A percentile compares a stretch with the other conserved stretches of the same genome.
Evolutionary conservation across 176 grass and related monocot genomes (phyloP).

Genomic region (Oryza meridionalis): DNA sequence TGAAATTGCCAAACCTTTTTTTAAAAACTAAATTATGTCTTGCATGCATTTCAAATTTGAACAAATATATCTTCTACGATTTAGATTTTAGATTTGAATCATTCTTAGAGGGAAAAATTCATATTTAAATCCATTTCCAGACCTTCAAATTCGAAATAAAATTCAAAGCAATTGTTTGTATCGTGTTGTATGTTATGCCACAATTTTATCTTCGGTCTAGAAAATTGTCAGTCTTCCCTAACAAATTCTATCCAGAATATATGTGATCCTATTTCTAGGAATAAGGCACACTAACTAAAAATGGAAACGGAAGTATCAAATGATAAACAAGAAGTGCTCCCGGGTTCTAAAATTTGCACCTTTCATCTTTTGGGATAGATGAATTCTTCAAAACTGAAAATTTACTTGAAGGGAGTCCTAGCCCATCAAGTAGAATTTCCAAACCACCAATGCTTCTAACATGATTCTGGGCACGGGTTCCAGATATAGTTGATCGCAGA

Average conservation of each 20-base stretch:
- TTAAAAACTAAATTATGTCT: not conserved
- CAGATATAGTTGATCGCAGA: conserved; percentile 70
- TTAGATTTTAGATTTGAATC: not conserved
- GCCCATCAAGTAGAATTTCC: conserved; percentile 86
- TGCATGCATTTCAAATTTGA: not conserved
- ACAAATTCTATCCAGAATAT: conserved; percentile 11
- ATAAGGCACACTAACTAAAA: conserved; percentile 18
- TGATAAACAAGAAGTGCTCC: conserved; percentile 32
- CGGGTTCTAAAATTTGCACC: conserved; percentile 27
- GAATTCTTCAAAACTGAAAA: conserved; percentile 63
- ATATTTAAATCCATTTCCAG: not conserved
- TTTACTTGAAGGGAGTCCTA: conserved; percentile 81
- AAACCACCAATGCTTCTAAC: conserved; percentile 95
- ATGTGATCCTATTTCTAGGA: not conserved
- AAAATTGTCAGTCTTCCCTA: not conserved
- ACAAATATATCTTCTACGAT: not conserved
- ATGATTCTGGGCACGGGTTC: conserved; percentile 86
- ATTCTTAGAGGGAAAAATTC: not conserved
- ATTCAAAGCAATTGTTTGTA: not conserved
- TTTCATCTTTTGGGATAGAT: conserved; percentile 67
- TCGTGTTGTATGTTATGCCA: not conserved
- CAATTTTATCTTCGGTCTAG: not conserved
- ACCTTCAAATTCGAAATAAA: conserved; percentile 18
- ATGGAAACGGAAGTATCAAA: not conserved
- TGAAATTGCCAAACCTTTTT: conserved; percentile 8